A percentile compares a stretch with the other conserved stretches of the same genome.
Evolutionary conservation across 495 filamentous ascomycete species (phyloP).

Genomic region (Podospora pseudoanserina): DNA sequence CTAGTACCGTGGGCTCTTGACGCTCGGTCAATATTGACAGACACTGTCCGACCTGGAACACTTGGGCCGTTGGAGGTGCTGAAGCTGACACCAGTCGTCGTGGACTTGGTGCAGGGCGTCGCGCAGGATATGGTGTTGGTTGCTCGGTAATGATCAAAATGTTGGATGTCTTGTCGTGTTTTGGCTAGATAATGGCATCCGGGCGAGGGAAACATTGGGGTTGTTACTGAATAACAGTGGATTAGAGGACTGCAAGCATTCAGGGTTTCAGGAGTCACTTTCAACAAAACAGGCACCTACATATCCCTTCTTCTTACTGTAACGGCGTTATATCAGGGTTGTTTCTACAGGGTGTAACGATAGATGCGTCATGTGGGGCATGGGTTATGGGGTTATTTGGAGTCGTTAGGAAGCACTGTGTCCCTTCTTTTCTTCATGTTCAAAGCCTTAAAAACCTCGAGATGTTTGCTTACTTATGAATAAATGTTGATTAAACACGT

Average conservation of each 20-base stretch:
- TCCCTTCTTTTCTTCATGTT: too few species aligned
- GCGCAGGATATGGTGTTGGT: not conserved
- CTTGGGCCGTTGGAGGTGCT: not conserved
- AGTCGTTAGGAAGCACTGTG: too few species aligned
- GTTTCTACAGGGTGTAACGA: too few species aligned
- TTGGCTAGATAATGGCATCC: not conserved
- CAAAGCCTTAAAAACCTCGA: too few species aligned
- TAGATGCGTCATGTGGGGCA: not conserved
- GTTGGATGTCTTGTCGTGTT: not conserved
- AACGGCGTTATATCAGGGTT: too few species aligned
- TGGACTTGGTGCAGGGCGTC: not conserved
- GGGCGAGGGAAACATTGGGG: not conserved
- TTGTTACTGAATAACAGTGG: not conserved
- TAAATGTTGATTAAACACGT: too few species aligned
- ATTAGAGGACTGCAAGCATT: not conserved
- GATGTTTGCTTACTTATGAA: too few species aligned
- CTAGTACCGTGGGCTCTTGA: not conserved
- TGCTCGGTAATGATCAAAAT: not conserved
- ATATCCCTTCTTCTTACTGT: not conserved
- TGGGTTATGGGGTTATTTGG: too few species aligned
- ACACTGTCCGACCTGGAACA: not conserved
- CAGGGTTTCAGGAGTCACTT: not conserved
- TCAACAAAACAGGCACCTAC: not conserved
- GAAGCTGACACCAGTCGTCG: not conserved
- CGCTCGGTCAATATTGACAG: not conserved